Conservation (phyloP, 257 asterid species). For the Eustoma russellianum region DNA sequence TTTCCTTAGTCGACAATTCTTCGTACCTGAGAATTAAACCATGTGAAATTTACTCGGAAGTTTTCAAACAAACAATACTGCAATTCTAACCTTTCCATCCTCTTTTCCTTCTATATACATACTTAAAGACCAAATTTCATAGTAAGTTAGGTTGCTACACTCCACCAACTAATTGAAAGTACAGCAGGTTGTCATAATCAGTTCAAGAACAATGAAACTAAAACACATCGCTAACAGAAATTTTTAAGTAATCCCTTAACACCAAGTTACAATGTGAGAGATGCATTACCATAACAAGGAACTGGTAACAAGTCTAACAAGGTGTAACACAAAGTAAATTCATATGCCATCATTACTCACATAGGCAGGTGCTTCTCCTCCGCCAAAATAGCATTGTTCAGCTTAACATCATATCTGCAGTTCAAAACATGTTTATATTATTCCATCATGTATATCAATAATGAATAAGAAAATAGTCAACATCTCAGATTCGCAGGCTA, state of each 20-base stretch:
- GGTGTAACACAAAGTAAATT: neutral
- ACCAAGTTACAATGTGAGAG: too few relatives aligned
- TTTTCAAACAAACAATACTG: neutral
- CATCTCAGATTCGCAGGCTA: too few relatives aligned
- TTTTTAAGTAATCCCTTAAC: neutral
- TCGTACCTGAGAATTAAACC: constrained; percentile 55
- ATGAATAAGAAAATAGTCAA: too few relatives aligned
- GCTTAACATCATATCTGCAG: constrained; percentile 51
- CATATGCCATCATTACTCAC: constrained; percentile 32
- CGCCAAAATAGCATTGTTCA: constrained; percentile 89
- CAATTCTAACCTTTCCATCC: neutral
- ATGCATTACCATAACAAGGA: too few relatives aligned
- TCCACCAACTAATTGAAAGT: neutral
- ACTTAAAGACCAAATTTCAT: too few relatives aligned
- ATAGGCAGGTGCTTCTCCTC: constrained; percentile 90
- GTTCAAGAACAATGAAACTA: too few relatives aligned
- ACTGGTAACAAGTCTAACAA: too few relatives aligned
- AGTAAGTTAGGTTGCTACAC: too few relatives aligned
- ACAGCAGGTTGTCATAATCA: too few relatives aligned
- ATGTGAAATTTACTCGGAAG: neutral
- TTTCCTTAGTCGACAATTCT: constrained; percentile 65
- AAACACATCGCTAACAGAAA: neutral
- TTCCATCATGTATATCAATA: too few relatives aligned
- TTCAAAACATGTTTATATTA: neutral
- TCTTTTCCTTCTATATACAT: neutral